Base-by-base conservation (phyloP, 208 protist species). In the Herpetomonas tarakana region DNA sequence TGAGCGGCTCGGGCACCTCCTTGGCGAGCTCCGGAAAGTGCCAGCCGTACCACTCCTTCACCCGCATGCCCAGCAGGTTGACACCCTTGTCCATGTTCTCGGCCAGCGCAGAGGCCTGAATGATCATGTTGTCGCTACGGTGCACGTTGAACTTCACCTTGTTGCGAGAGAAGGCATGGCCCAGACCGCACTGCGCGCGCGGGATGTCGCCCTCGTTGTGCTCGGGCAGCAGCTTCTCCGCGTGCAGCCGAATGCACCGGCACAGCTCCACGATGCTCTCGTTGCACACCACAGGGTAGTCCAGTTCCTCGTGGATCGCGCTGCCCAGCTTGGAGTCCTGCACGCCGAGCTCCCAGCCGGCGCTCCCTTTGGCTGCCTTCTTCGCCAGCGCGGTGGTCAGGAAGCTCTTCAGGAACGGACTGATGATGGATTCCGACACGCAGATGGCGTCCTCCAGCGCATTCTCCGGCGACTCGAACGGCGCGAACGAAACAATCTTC, bases 81-180 rank as follows among this genome's bases (percentile, higher is more conserved):
- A 99, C 84, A 64, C 99, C 98, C 86, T 99, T 99, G 84, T 99
- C 98, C 55, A 99, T 89, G 71, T 99, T 93, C 71, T 99, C 98
- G 18, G 99, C 81, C 22, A 99, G 80, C 26, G 94, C 83, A 35
- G 98, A 99, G 60, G 93, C 83, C 78, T 99, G 98, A 61, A 99
- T 99, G 78, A 99, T 98, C 97, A 99, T 99, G 81, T 99, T 99
- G 81, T 99, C 98, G 24, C 92, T 88, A 52, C 98, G 92, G 76
- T 99, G 97, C 6, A 99, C 95, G 76, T 99, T 99, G 79, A 99
- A 99, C 84, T 99, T 99, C 4, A 99, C 97, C 80, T 99, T 99
- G 64, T 93, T 92, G 53, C 98, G 94, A 18, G 97, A 99, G 78
- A 99, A 99, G 58, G 88, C 82, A 83, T 99, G 98, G 52, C 94